Base-by-base conservation (phyloP, 2,329 filamentous ascomycete species). In the Penicillium verrucosum region DNA sequence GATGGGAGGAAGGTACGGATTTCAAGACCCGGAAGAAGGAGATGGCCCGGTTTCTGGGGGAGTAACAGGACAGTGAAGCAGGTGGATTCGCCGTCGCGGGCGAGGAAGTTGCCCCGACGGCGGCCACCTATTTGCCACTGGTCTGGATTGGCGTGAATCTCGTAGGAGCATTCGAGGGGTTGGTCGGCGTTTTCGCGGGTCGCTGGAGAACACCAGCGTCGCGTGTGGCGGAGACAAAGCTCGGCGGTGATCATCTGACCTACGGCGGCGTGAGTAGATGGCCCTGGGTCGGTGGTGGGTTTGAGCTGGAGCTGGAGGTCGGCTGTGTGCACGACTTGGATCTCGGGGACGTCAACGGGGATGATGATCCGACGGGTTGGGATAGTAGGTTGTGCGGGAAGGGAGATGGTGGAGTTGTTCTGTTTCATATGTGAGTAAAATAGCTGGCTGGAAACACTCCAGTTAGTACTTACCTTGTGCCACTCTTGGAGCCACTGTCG, bases 61-160 rank as follows among this genome's bases (percentile, higher is more conserved):
- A 97, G 85, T 10, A 97, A 78, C 51, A 95, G 79, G 8, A 97
- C 75, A 0, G 86, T 83, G 60, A 96, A 86, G 5, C 72, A 75
- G 27, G 66, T 70, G 4, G 68, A 68, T 56, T 84, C 78, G 43
- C 76, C 77, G 60, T 84, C 76, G 48, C 67, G 60, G 8, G 72
- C 72, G 6, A 67, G 82, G 67, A 96, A 95, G 68, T 90, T 89
- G 0, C 88, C 89, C 61, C 90, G 89, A 47, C 89, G 83, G 42
- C 88, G 85, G 0, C 92, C 93, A 23, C 91, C 92, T 3, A 97
- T 78, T 1, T 97, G 83, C 93, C 93, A 97, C 0, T 84, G 81
- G 38, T 93, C 91, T 2, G 83, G 77, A 16, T 86, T 84, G 0
- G 88, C 87, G 14, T 85, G 85, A 23, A 97, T 80, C 64, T 96